phyloP scores from a whole-genome alignment of 2,329 filamentous ascomycete species.

The Cercospora citrullina region DNA sequence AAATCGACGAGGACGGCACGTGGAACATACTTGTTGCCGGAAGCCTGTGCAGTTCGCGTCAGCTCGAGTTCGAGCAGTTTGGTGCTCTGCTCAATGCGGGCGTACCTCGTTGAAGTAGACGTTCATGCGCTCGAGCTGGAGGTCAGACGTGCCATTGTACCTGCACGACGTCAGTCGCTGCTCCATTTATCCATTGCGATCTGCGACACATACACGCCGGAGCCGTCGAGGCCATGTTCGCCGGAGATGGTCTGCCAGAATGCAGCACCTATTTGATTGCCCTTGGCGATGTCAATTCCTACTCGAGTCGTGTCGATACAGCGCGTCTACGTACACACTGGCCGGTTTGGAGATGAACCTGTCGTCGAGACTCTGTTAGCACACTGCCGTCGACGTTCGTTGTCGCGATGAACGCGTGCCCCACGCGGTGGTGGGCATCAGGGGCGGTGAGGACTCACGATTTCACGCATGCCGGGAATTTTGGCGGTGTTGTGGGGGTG shows the following conservation, averaged over 20 bases:
- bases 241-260: conserved; percentile 75
- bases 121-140: conserved; percentile 99
- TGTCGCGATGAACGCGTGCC: conserved; percentile 46
- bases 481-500: conserved; percentile 29
- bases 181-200: neutral
- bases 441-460: conserved; percentile 55
- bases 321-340: conserved; percentile 77
- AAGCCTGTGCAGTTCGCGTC: conserved; percentile 62
- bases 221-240: conserved; percentile 92
- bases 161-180: conserved; percentile 50
- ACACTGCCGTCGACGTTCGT: conserved; percentile 46
- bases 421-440: conserved; percentile 39
- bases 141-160: conserved; percentile 97
- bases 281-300: conserved; percentile 54
- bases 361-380: conserved; percentile 57
- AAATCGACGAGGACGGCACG: conserved; percentile 99
- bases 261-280: conserved; percentile 99
- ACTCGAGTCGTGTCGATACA: conserved; percentile 27
- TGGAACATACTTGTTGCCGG: conserved; percentile 98
- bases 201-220: conserved; percentile 74
- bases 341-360: conserved; percentile 99
- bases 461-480: conserved; percentile 64
- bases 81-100: conserved; percentile 12
- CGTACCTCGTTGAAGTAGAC: conserved; percentile 96
- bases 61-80: conserved; percentile 30